Percentiles rank a stretch among this genome's conserved stretches.
These are phyloP conservation scores for Geotrichum siamense DNA, from an alignment of 1,139 yeast species.

Conservation along the genomic window DNA sequence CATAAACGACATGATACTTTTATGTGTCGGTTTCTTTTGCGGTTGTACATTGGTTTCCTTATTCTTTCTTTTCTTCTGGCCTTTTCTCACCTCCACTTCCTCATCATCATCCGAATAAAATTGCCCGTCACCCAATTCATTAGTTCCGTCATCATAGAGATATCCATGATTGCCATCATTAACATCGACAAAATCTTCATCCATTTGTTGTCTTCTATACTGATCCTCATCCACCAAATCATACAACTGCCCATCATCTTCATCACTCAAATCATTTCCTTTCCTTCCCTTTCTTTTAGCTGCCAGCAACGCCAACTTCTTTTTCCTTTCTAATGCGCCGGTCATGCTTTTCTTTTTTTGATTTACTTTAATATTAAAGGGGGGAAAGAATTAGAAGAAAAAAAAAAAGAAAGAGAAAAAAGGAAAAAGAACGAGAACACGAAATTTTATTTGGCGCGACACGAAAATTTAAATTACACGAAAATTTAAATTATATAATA, in stretches of 20 bases:
- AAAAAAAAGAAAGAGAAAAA: not conserved
- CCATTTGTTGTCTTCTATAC: constrained; percentile 20
- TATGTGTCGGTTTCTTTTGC: constrained; percentile 21
- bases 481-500: too few relatives aligned
- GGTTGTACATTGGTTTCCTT: constrained; percentile 19
- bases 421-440: not conserved
- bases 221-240: constrained; percentile 17
- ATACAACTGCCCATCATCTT: constrained; percentile 13
- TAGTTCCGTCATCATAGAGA: constrained; percentile 16
- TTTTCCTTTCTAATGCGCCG: constrained; percentile 10
- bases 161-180: constrained; percentile 20
- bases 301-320: constrained; percentile 15
- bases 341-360: not conserved
- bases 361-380: not conserved
- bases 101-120: constrained; percentile 30
- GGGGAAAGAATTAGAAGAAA: not conserved
- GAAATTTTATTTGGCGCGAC: not conserved
- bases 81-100: constrained; percentile 39
- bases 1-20: constrained; percentile 15
- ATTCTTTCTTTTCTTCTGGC: constrained; percentile 12
- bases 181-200: constrained; percentile 23
- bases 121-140: constrained; percentile 18
- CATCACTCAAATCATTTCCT: constrained; percentile 9
- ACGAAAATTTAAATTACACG: too few relatives aligned
- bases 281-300: constrained; percentile 7